Conservation (phyloP, 345 rosid genomes). For the Salix koriyanagi region DNA sequence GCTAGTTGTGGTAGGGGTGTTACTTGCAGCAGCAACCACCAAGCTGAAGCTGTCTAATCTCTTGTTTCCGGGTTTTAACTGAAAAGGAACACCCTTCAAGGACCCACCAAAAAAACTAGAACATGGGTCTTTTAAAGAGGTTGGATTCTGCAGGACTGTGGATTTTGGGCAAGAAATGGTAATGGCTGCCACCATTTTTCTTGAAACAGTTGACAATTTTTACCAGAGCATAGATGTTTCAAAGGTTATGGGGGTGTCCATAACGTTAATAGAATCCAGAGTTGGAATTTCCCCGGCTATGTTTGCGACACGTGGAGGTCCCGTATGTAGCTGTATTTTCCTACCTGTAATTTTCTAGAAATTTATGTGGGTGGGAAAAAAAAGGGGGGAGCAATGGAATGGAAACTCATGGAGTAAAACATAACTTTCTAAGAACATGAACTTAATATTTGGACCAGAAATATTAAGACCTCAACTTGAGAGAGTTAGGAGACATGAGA, state of each 20-base stretch:
- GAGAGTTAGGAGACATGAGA: background rate
- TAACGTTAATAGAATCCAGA: background rate
- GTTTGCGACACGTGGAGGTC: slow-evolving; percentile 48
- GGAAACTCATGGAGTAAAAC: background rate
- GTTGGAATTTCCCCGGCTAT: slow-evolving; percentile 28
- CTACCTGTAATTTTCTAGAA: slow-evolving; percentile 23
- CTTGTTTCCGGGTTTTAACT: slow-evolving; percentile 34
- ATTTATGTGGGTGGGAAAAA: slow-evolving; percentile 22
- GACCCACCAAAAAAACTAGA: slow-evolving; percentile 44
- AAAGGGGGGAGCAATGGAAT: background rate
- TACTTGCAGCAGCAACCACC: slow-evolving; percentile 52
- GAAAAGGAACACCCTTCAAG: slow-evolving; percentile 34
- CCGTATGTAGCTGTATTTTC: slow-evolving; percentile 20
- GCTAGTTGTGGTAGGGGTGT: slow-evolving; percentile 20
- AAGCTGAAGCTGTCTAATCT: slow-evolving; percentile 28
- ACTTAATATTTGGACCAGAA: background rate
- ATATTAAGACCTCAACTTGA: background rate
- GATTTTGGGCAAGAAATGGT: slow-evolving; percentile 56
- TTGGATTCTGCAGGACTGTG: slow-evolving; percentile 38
- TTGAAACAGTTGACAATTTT: background rate
- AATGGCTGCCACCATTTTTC: slow-evolving; percentile 48
- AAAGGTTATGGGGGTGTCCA: background rate
- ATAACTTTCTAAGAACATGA: background rate
- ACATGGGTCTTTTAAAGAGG: slow-evolving; percentile 32
- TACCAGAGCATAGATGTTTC: background rate